Evolutionary conservation across 225 moss, liverwort and hornwort genomes (phyloP), one percentile per base, ranked within the genome.

Genomic region (Takakia lepidozioides): DNA sequence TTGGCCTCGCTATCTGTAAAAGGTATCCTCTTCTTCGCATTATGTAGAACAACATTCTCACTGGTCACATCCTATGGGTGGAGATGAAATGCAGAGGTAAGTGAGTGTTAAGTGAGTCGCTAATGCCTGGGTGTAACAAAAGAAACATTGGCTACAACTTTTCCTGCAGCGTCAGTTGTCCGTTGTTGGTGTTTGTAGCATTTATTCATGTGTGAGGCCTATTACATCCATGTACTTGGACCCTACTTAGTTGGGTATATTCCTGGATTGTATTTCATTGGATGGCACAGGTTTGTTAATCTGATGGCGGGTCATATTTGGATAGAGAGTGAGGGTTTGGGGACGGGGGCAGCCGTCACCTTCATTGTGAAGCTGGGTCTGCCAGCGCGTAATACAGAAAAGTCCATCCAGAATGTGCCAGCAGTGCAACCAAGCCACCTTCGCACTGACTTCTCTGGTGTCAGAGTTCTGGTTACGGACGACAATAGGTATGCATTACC

Each of bases 401-500:
- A n/a, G n/a, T n/a, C n/a, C n/a, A n/a, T n/a, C n/a, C n/a, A n/a
- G n/a, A n/a, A n/a, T n/a, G n/a, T n/a, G n/a, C n/a, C n/a, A n/a
- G 26, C 71, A 6, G 64, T 70, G 39, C 53, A 72, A 52, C 62
- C 67, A 52, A 60, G 61, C 42, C 36, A 60, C 19, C 51, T 62
- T 38, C 70, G 77, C 55, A 83, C 78, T 52, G 68, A 83, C 61
- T 74, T 83, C 46, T 74, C 55, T 43, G 68, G 62, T 26, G 82
- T 83, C 50, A 83, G 66, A 56, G 65, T 83, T 58, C 82, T 83
- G 27, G 82, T 83, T 54, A 83, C 82, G 52, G 82, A 83, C 47
- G 82, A 83, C 39, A 83, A 83, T 65, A 74, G 78, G 82, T 83
- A 83, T 43, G 62, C 18, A 13, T 20, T 19, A 24, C 10, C 5